These are phyloP conservation scores for Thalassiosira livingstoniorum DNA, from an alignment of 352 stramenopile genomes.

Conservation along the genomic window DNA sequence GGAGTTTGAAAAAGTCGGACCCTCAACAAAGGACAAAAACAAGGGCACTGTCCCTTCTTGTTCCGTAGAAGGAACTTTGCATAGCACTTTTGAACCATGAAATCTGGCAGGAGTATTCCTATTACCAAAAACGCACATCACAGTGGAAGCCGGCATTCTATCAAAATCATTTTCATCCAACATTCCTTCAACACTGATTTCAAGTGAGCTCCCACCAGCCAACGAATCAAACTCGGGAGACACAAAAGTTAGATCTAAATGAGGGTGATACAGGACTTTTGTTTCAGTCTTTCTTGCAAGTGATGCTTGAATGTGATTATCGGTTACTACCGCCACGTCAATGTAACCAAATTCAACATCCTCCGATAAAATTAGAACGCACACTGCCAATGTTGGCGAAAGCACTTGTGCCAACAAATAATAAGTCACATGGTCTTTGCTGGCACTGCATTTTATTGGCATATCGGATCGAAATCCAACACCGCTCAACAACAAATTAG, in stretches of 20 bases:
- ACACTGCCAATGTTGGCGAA: constrained; percentile 37
- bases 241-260: too few relatives aligned
- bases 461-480: constrained; percentile 30
- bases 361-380: background rate
- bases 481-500: constrained; percentile 14
- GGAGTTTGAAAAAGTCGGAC: constrained; percentile 27
- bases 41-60: constrained; percentile 16
- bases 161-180: background rate
- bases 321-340: constrained; percentile 27
- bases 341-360: background rate
- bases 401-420: constrained; percentile 21
- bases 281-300: constrained; percentile 2
- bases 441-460: constrained; percentile 23
- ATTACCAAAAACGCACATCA: constrained; percentile 27
- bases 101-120: constrained; percentile 14
- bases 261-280: constrained; percentile 31
- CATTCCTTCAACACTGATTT: too few relatives aligned
- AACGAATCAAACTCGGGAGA: too few relatives aligned
- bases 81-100: constrained; percentile 1
- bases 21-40: constrained; percentile 3
- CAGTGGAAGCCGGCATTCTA: constrained; percentile 2
- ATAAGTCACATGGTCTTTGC: background rate
- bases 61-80: constrained; percentile 5
- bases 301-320: constrained; percentile 24
- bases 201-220: too few relatives aligned